Percentiles rank a stretch among this genome's conserved stretches.
Conservation (phyloP, 129 eudicot species). For the Saposhnikovia divaricata region DNA sequence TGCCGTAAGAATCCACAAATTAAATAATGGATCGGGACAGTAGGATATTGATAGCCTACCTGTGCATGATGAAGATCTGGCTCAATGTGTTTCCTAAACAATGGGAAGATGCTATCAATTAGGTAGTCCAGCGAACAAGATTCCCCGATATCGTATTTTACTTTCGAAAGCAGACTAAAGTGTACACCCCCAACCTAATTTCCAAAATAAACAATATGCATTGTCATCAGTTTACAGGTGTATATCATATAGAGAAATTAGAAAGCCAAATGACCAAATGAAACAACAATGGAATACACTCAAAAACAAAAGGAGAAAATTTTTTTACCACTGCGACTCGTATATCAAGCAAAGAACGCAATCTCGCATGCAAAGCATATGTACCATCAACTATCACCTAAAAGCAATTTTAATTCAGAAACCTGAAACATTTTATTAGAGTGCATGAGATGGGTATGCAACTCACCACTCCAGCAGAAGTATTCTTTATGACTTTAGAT, state of each 20-base stretch:
- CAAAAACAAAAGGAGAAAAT: not conserved
- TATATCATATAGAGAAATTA: not conserved
- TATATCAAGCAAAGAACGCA: conserved; percentile 91
- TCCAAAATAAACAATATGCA: not conserved
- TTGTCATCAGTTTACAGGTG: not conserved
- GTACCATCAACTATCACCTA: conserved; percentile 97
- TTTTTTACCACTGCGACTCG: conserved; percentile 96
- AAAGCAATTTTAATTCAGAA: conserved; percentile 8
- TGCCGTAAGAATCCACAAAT: conserved; percentile 28
- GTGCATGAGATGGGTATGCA: conserved; percentile 3
- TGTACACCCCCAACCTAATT: conserved; percentile 97
- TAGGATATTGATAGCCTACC: conserved; percentile 36
- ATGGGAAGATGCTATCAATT: conserved; percentile 96
- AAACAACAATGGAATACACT: not conserved
- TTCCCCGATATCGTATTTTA: conserved; percentile 92
- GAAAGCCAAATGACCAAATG: not conserved
- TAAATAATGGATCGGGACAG: conserved; percentile 16
- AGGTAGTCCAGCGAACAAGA: conserved; percentile 86
- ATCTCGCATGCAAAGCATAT: conserved; percentile 86
- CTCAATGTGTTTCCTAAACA: conserved; percentile 92
- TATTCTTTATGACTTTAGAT: conserved; percentile 50
- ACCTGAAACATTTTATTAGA: not conserved
- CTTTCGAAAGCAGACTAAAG: conserved; percentile 98
- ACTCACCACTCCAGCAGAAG: conserved; percentile 82
- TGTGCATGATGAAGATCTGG: conserved; percentile 99